Evolutionary conservation across 345 rosid species (phyloP).

Genomic region (Gossypium ekmanianum): DNA sequence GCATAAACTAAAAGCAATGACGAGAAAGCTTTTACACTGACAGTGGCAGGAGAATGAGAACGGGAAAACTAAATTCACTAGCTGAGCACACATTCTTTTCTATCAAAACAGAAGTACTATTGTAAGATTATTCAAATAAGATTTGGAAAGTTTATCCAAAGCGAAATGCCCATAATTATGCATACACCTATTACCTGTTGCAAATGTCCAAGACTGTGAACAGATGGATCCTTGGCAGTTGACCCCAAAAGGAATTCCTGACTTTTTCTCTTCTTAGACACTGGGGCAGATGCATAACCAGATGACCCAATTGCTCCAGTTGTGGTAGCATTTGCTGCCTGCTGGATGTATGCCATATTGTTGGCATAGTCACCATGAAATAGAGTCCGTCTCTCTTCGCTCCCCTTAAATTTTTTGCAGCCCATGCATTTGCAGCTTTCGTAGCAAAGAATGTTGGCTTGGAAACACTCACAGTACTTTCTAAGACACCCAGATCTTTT

Average conservation of each 20-base stretch:
- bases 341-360: conserved; percentile 83
- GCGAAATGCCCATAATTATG: not conserved
- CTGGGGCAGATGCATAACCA: conserved; percentile 74
- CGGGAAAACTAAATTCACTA: not conserved
- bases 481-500: conserved; percentile 98
- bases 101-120: not conserved
- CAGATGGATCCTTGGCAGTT: conserved; percentile 45
- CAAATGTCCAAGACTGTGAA: conserved; percentile 56
- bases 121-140: not conserved
- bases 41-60: not conserved
- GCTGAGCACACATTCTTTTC: not conserved
- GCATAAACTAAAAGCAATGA: not conserved
- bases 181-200: conserved; percentile 54
- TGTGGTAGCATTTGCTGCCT: conserved; percentile 98
- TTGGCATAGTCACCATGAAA: conserved; percentile 89
- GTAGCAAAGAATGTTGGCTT: conserved; percentile 93
- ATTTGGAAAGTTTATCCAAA: not conserved
- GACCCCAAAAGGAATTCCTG: conserved; percentile 68
- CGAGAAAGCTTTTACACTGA: not conserved
- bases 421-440: conserved; percentile 96
- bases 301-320: conserved; percentile 98
- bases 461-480: conserved; percentile 98
- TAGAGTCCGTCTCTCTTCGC: conserved; percentile 93
- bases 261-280: conserved; percentile 78
- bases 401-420: conserved; percentile 97